Percentiles rank a stretch among this genome's conserved stretches.
phyloP scores from a whole-genome alignment of 768 basidiomycete genomes.

The Xerocomellus intermedius region DNA sequence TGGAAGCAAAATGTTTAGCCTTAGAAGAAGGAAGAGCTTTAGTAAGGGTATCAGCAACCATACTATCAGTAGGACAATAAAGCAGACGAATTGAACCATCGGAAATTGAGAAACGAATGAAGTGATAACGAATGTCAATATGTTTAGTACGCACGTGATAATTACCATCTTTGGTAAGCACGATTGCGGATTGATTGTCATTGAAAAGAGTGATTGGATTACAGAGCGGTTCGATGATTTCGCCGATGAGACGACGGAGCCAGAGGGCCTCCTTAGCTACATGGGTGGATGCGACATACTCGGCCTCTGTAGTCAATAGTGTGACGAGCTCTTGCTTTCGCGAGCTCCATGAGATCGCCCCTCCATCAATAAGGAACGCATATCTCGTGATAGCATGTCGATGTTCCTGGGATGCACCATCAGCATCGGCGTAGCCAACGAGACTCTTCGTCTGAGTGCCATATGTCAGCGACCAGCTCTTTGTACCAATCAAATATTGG shows the following conservation, averaged over 20 bases:
- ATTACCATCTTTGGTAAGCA: neutral
- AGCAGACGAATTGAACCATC: neutral
- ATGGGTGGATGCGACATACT: neutral
- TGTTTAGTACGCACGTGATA: neutral
- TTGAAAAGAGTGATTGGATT: neutral
- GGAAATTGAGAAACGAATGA: neutral
- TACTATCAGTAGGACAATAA: constrained; percentile 6
- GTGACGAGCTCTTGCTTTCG: neutral
- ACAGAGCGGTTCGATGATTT: neutral
- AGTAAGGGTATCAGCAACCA: neutral
- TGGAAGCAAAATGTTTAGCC: neutral
- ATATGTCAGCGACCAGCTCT: neutral
- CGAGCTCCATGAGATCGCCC: neutral
- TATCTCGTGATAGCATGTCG: neutral
- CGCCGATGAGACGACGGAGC: neutral
- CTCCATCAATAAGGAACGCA: neutral
- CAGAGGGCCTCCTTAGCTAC: neutral
- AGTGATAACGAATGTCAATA: neutral
- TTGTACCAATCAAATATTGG: neutral
- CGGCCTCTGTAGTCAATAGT: neutral
- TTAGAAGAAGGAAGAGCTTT: constrained; percentile 1
- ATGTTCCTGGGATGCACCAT: neutral
- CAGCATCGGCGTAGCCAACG: neutral
- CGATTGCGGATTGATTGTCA: neutral
- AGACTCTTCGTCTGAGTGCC: neutral